Base-by-base conservation (phyloP, 73 alveolate species). In the Urostyla sp. region DNA sequence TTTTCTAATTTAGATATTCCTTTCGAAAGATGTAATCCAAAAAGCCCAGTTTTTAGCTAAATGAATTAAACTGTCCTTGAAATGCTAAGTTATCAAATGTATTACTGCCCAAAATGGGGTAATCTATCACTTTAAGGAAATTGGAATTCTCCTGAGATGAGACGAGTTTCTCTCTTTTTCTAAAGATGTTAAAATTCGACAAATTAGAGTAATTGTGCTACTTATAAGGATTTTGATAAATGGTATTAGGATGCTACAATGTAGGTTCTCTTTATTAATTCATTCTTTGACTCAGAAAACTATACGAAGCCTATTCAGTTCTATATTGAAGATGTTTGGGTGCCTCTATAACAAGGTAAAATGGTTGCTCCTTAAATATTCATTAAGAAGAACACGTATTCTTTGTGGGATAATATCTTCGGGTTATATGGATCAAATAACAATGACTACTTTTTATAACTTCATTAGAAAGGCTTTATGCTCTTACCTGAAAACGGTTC, bases 71-170 rank as follows among this genome's bases (percentile, higher is more conserved):
- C 4, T 3, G 77, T 34, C 6, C 15, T 59, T 6, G 56, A 24
- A 15, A 10, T 13, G 10, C 36, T 34, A 34, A 44, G 56, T 13
- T 13, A 34, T 21, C 6, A 59, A 6, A 59, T 10, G 13, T 59
- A 23, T 44, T 28, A 13, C 34, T 59, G 77, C 58, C 77, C 77
- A 15, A 55, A 59, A 18, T 59, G 44, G 44, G 11, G 36, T 24
- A 59, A 59, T 59, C 26, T 59, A 16, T 34, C 77, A 4, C 8
- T 59, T 37, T 21, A 59, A 34, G 77, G 77, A 30, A 59, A 31
- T 44, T 59, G 77, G 77, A 20, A 28, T 31, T 31, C 77, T n/a
- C 77, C 77, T 10, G 77, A 59, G n/a, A n/a, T n/a, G n/a, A n/a
- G n/a, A n/a, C n/a, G n/a, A n/a, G n/a, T n/a, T n/a, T n/a, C n/a